Evolutionary conservation across 768 basidiomycete species (phyloP).

Genomic region (Mrakia blollopis): DNA sequence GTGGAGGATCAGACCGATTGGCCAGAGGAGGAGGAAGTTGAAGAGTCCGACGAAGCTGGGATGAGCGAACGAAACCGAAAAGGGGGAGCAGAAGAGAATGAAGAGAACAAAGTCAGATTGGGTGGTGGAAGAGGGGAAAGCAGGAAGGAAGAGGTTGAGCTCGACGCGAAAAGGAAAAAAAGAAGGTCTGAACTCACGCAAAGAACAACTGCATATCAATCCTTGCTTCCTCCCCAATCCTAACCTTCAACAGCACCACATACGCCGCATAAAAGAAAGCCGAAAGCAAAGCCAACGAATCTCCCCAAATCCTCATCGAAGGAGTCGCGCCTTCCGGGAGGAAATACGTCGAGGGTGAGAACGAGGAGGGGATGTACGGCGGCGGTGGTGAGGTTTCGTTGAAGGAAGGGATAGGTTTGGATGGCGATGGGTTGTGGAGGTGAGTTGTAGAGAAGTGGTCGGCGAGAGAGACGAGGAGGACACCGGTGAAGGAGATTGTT

Average conservation of each 20-base stretch:
- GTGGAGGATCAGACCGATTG: slow-evolving; percentile 72
- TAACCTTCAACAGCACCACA: slow-evolving; percentile 81
- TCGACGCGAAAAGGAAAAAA: not conserved
- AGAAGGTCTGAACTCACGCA: not conserved
- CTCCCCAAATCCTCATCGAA: slow-evolving; percentile 50
- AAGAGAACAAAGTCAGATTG: not conserved
- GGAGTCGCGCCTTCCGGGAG: slow-evolving; percentile 7
- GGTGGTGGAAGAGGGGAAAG: not conserved
- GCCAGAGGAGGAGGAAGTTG: slow-evolving; percentile 71
- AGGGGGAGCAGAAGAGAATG: not conserved
- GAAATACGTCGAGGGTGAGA: slow-evolving; percentile 6
- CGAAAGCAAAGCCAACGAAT: slow-evolving; percentile 75
- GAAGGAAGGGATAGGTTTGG: slow-evolving; percentile 29
- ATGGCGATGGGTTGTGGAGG: slow-evolving; percentile 31
- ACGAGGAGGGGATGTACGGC: slow-evolving; percentile 33
- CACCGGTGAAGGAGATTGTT: slow-evolving; percentile 74
- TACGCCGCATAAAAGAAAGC: slow-evolving; percentile 85
- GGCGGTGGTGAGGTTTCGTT: slow-evolving; percentile 24
- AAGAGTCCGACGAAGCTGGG: slow-evolving; percentile 51
- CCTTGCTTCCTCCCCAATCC: slow-evolving; percentile 70
- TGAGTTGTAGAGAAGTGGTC: slow-evolving; percentile 48
- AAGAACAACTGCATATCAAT: slow-evolving; percentile 73
- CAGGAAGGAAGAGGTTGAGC: not conserved
- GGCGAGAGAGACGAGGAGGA: slow-evolving; percentile 80
- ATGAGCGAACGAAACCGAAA: not conserved